These are phyloP conservation scores for Dalechampia spathulata DNA, from an alignment of 441 rosid genomes.

Conservation along the genomic window DNA sequence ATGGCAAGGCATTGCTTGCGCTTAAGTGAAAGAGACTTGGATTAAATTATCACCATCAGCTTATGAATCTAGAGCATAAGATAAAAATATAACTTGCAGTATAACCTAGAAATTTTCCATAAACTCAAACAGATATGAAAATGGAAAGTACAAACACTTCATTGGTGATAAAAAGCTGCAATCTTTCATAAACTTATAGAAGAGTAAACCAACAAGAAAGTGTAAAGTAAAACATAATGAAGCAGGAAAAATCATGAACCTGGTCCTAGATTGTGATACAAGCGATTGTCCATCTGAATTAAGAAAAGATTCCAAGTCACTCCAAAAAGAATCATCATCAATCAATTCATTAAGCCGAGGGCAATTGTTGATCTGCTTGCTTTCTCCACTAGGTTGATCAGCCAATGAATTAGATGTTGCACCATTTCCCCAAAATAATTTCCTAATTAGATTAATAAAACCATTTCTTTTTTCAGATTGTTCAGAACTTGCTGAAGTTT, in stretches of 20 bases:
- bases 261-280: slow-evolving; percentile 52
- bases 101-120: no score
- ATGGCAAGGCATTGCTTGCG: neutral
- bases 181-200: no score
- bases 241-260: slow-evolving; percentile 34
- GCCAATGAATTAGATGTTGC: slow-evolving; percentile 15
- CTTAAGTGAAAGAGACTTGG: neutral
- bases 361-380: slow-evolving; percentile 15
- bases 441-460: slow-evolving; percentile 26
- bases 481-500: slow-evolving; percentile 13
- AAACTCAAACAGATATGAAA: no score
- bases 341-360: slow-evolving; percentile 28
- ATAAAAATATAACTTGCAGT: no score
- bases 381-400: slow-evolving; percentile 25
- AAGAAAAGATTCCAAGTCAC: slow-evolving; percentile 48
- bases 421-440: slow-evolving; percentile 27
- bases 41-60: neutral
- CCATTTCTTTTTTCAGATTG: slow-evolving; percentile 17
- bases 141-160: no score
- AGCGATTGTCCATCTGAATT: slow-evolving; percentile 41
- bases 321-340: slow-evolving; percentile 48
- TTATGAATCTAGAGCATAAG: no score
- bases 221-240: slow-evolving; percentile 1
- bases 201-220: neutral
- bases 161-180: no score